phyloP scores from a whole-genome alignment of 805 yeast species.

The Teunomyces aglyptinius region DNA sequence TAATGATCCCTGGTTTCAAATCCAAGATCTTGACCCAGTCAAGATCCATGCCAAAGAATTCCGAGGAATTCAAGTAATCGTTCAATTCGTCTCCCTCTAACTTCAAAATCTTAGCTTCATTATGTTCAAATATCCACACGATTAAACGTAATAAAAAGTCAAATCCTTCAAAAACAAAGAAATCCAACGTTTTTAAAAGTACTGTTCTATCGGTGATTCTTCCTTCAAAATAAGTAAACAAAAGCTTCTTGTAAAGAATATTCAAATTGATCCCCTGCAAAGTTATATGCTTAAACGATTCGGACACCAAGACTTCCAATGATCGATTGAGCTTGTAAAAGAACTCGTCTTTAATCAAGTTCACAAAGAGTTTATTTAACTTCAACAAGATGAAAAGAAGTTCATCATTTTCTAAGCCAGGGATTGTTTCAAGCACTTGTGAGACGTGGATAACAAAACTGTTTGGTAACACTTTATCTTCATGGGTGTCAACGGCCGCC shows the following conservation, averaged over 20 bases:
- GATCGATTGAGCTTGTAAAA: conserved; percentile 35
- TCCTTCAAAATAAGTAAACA: conserved; percentile 19
- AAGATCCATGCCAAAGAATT: conserved; percentile 13
- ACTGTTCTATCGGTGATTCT: conserved; percentile 5
- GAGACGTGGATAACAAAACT: conserved; percentile 22
- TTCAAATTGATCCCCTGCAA: conserved; percentile 35
- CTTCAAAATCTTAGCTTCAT: conserved; percentile 14
- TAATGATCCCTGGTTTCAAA: conserved; percentile 24
- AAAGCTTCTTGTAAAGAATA: conserved; percentile 16
- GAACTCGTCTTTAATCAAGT: conserved; percentile 31
- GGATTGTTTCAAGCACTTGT: conserved; percentile 16
- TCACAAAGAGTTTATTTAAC: conserved; percentile 24
- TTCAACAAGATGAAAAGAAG: conserved; percentile 33
- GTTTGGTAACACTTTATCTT: conserved; percentile 12
- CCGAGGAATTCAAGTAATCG: conserved; percentile 16
- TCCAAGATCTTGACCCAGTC: conserved; percentile 12
- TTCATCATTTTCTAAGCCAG: conserved; percentile 25
- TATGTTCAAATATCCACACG: conserved; percentile 20
- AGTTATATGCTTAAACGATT: conserved; percentile 30
- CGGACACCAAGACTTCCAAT: conserved; percentile 31
- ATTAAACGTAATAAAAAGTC: conserved; percentile 31
- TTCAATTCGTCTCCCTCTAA: conserved; percentile 26
- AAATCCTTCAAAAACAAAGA: conserved; percentile 40
- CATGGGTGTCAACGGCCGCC: conserved; percentile 3
- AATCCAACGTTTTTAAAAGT: conserved; percentile 26